Evolutionary conservation across 192 early-diverging fungal species (phyloP).

Genomic region (Ambispora gerdemannii): DNA sequence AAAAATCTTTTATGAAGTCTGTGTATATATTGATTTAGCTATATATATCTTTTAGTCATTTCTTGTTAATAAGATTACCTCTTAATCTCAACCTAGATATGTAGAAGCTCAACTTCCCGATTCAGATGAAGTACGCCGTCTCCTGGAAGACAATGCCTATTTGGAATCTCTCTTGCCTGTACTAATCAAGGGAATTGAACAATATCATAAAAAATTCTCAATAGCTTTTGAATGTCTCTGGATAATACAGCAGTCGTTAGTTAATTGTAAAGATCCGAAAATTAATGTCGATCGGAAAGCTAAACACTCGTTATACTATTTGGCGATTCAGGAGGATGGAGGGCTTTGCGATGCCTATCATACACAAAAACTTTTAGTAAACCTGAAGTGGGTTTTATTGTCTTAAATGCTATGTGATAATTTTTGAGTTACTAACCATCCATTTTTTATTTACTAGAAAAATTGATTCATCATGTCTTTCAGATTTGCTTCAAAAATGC

Average conservation of each 20-base stretch:
- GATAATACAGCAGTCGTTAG: conserved; percentile 53
- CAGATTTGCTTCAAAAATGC: conserved; percentile 37
- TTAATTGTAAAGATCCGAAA: no score
- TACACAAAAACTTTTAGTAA: conserved; percentile 37
- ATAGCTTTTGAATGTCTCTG: conserved; percentile 58
- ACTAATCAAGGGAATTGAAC: conserved; percentile 45
- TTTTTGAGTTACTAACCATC: no score
- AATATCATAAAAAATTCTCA: conserved; percentile 60
- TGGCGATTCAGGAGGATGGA: conserved; percentile 48
- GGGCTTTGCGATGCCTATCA: conserved; percentile 37
- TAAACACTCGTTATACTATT: conserved; percentile 63
- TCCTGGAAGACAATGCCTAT: conserved; percentile 61
- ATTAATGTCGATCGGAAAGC: conserved; percentile 47
- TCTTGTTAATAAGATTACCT: background rate
- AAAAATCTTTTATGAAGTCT: conserved; percentile 59
- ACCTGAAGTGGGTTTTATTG: conserved; percentile 38
- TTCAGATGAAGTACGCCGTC: conserved; percentile 39
- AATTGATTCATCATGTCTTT: conserved; percentile 38
- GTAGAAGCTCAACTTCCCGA: background rate
- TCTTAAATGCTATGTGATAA: no score
- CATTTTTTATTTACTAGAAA: conserved; percentile 24
- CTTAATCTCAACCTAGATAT: background rate
- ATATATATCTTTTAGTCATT: no score
- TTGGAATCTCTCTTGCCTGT: conserved; percentile 49
- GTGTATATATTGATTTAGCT: no score